Conservation (phyloP, 768 basidiomycete species). For the Lentinula edodes region DNA sequence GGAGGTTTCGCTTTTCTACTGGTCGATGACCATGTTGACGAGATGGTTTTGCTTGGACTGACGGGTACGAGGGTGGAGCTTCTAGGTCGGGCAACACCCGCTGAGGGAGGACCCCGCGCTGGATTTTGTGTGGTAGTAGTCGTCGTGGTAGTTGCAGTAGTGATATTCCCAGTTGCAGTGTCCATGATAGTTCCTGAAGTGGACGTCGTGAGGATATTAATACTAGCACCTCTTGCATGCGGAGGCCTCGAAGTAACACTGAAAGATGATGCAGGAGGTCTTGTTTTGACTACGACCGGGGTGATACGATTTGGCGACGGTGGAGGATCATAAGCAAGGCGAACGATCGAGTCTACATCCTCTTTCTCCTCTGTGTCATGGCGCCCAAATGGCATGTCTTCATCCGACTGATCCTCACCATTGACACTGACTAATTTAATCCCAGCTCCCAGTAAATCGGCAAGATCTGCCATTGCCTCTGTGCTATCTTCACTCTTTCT, state of each 20-base stretch:
- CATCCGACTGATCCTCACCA: conserved; percentile 24
- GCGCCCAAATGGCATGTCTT: conserved; percentile 4
- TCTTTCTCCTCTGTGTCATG: conserved; percentile 17
- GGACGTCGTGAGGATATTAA: neutral
- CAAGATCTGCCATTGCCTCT: conserved; percentile 33
- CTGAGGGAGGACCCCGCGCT: neutral
- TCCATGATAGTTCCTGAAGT: conserved; percentile 3
- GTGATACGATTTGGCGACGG: conserved; percentile 23
- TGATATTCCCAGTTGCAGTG: neutral
- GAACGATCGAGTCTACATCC: conserved; percentile 13
- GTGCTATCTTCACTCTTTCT: conserved; percentile 1
- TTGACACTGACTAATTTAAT: conserved; percentile 34
- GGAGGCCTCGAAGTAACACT: conserved; percentile 58
- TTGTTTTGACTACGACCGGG: conserved; percentile 56
- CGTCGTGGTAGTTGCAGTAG: conserved; percentile 2
- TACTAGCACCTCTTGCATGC: conserved; percentile 21
- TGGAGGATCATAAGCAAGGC: conserved; percentile 1
- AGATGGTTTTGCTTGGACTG: neutral
- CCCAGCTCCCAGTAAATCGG: conserved; percentile 35
- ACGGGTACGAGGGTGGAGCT: neutral
- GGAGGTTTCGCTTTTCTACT: neutral
- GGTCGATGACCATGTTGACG: neutral
- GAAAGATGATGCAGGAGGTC: conserved; percentile 51
- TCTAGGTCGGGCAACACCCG: neutral
- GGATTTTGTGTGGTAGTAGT: conserved; percentile 4